Evolutionary conservation across 148 eudicot genomes (phyloP), one percentile per base, ranked within the genome.

Genomic region (Vaccinium vitisidaea): DNA sequence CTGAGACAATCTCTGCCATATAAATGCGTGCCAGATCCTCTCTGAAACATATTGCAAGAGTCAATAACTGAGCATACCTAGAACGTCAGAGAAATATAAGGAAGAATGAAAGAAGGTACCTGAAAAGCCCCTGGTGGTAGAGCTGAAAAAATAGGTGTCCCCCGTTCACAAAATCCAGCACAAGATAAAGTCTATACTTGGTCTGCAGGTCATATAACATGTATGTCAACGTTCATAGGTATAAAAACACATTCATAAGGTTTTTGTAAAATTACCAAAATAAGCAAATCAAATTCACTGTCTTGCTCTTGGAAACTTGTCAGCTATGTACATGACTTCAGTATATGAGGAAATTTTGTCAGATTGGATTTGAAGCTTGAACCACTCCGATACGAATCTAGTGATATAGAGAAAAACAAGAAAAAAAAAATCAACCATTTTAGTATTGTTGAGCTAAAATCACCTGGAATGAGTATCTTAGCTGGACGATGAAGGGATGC

Each of bases 91-190:
- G 1, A 79, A 80, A 43, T 7, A 8, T 39, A 61, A 80, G 67
- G 80, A 67, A 39, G 10, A 39, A 55, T 30, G 59, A 78, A 7
- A 3, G 27, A 61, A 27, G 39, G 53, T 87, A 93, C 96, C 94
- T 92, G 89, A 93, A 94, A 71, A 94, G 94, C 77, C 98, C 98
- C 2, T 94, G 96, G 81, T 89, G 90, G 49, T 91, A 90, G 46
- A 95, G 96, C 88, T 94, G 98, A 84, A 95, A 95, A 88, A 94
- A 95, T 75, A 95, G 94, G 84, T 94, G 98, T 74, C 98, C 98
- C 55, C 98, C 98, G 76, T 95, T 95, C 56, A 95, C 88, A 84
- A 94, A 95, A 84, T 95, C 95, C 83, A 94, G 90, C 83, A 95
- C 98, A 75, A 95, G 98, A 85, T 92, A 94, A 10, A 95, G 93